Evolutionary conservation across 495 filamentous ascomycete genomes (phyloP).

Genomic region (Talaromyces adpressus): DNA sequence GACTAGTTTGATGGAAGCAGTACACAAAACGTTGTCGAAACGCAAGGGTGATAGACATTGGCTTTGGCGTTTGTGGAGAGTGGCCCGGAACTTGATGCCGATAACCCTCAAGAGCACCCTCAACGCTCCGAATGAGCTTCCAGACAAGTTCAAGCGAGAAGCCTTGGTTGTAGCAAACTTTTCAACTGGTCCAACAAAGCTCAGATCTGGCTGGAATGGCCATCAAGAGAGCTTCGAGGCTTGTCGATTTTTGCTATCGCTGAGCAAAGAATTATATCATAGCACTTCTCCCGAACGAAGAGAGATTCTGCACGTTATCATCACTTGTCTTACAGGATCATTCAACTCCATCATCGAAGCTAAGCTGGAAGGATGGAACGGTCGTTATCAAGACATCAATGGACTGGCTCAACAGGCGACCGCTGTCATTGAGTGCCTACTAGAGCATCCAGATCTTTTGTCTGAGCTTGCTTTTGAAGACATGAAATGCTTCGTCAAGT

Average conservation of each 20-base stretch:
- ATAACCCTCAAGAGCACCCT: slow-evolving; percentile 14
- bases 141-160: background rate
- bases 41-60: slow-evolving; percentile 33
- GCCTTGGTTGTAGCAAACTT: background rate
- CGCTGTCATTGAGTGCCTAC: background rate
- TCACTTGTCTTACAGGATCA: background rate
- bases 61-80: slow-evolving; percentile 42
- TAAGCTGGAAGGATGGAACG: background rate
- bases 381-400: background rate
- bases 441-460: background rate
- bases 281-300: background rate
- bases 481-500: background rate
- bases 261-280: background rate
- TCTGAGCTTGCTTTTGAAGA: background rate
- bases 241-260: slow-evolving; percentile 21
- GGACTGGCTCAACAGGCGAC: background rate
- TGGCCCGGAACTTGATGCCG: slow-evolving; percentile 28
- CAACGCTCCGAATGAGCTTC: slow-evolving; percentile 2
- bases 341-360: background rate
- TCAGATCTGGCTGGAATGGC: slow-evolving; percentile 12
- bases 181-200: slow-evolving; percentile 14
- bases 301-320: background rate
- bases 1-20: slow-evolving; percentile 11
- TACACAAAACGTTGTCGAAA: slow-evolving; percentile 27
- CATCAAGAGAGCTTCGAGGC: slow-evolving; percentile 35